These are phyloP conservation scores for Cucumis melo DNA, from an alignment of 306 rosid genomes.

Conservation along the genomic window DNA sequence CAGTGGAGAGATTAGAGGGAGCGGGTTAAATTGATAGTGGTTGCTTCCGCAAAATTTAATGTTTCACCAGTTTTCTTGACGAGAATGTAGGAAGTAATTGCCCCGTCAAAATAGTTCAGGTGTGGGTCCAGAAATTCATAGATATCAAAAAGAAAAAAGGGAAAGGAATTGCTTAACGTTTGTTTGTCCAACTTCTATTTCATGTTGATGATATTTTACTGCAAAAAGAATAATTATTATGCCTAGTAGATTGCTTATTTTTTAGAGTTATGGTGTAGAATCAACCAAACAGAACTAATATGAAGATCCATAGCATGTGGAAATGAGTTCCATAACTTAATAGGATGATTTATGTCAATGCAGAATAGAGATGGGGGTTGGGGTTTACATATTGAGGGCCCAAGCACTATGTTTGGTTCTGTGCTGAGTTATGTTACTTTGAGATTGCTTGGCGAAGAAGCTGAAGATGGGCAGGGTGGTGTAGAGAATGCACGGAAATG, in stretches of 20 bases:
- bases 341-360: background rate
- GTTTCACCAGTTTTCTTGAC: too few species aligned
- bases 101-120: background rate
- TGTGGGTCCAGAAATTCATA: background rate
- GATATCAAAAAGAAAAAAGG: background rate
- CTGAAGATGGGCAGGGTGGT: slow-evolving; percentile 18
- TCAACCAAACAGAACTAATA: background rate
- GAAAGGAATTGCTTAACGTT: background rate
- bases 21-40: too few species aligned
- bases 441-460: slow-evolving; percentile 27
- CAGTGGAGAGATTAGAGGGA: too few species aligned
- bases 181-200: background rate
- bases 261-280: background rate
- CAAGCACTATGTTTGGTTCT: slow-evolving; percentile 28
- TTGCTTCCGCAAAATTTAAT: background rate
- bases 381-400: slow-evolving; percentile 31
- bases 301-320: background rate
- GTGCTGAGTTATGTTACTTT: slow-evolving; percentile 15
- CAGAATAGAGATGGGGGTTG: slow-evolving; percentile 32
- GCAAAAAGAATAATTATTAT: background rate
- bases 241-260: background rate
- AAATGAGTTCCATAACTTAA: background rate
- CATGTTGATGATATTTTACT: background rate
- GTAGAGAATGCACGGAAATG: slow-evolving; percentile 16
- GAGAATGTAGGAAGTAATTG: background rate